These are phyloP conservation scores for Cystobasidium onofrii DNA, from an alignment of 768 basidiomycete genomes.

Conservation along the genomic window DNA sequence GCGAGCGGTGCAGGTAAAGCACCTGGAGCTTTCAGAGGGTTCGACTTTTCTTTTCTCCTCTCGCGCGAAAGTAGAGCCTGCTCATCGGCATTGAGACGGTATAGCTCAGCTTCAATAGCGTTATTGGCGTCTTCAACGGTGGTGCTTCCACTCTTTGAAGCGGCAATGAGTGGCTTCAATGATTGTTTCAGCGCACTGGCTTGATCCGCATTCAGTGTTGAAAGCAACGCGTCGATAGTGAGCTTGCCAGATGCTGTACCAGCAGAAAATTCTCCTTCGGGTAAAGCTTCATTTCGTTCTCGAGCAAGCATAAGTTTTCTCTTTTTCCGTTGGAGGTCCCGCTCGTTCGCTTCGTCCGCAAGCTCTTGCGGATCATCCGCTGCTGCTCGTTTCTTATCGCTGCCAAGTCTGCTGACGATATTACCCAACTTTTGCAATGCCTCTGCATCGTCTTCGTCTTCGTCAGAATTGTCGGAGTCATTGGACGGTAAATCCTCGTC, in stretches of 20 bases:
- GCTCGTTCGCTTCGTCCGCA: slow-evolving; percentile 40
- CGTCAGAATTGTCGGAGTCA: slow-evolving; percentile 50
- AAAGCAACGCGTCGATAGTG: slow-evolving; percentile 38
- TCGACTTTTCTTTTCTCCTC: neutral
- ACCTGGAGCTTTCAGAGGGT: slow-evolving; percentile 36
- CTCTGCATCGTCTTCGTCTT: slow-evolving; percentile 43
- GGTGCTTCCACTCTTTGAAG: neutral
- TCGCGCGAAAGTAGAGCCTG: slow-evolving; percentile 10
- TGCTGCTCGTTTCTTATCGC: slow-evolving; percentile 62
- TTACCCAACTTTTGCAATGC: slow-evolving; percentile 59
- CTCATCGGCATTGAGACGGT: slow-evolving; percentile 10
- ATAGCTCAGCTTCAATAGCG: slow-evolving; percentile 33
- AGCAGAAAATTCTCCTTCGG: slow-evolving; percentile 66
- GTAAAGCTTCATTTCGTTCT: slow-evolving; percentile 69
- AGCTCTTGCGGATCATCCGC: slow-evolving; percentile 46
- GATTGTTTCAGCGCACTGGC: slow-evolving; percentile 41
- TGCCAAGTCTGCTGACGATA: slow-evolving; percentile 62
- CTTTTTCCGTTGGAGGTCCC: slow-evolving; percentile 44
- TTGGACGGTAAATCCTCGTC: slow-evolving; percentile 60
- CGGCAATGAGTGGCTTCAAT: slow-evolving; percentile 39
- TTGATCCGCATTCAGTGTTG: slow-evolving; percentile 43
- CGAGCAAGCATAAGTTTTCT: slow-evolving; percentile 54
- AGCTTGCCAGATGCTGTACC: slow-evolving; percentile 39
- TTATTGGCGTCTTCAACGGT: slow-evolving; percentile 15
- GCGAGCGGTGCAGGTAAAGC: slow-evolving; percentile 74